These are phyloP conservation scores for Hypomontagnella monticulosa DNA, from an alignment of 495 filamentous ascomycete genomes.

Conservation along the genomic window DNA sequence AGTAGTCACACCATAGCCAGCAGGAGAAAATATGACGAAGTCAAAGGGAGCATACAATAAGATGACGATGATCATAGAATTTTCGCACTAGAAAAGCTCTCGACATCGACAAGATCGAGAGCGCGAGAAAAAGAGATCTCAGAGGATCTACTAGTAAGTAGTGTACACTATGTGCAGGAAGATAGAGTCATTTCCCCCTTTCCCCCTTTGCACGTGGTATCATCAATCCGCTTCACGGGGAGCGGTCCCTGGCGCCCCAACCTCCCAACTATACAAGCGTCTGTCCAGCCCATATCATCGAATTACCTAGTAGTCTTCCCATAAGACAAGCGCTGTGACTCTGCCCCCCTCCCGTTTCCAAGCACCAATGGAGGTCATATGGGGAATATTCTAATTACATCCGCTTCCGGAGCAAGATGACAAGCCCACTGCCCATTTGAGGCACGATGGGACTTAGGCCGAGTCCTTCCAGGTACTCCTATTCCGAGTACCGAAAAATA, in stretches of 20 bases:
- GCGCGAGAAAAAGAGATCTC: constrained; percentile 12
- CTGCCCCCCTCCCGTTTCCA: neutral
- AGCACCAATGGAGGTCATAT: constrained; percentile 8
- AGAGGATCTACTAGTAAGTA: constrained; percentile 22
- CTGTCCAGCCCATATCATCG: constrained; percentile 8
- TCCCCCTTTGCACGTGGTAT: constrained; percentile 23
- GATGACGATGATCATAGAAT: constrained; percentile 5
- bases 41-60: neutral
- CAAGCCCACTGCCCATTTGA: constrained; percentile 18
- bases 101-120: constrained; percentile 9
- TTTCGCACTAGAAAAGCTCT: constrained; percentile 14
- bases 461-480: constrained; percentile 3
- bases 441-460: constrained; percentile 12
- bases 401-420: constrained; percentile 36
- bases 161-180: constrained; percentile 13
- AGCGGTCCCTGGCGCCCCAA: neutral
- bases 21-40: neutral
- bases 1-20: constrained; percentile 1
- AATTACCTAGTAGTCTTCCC: constrained; percentile 10
- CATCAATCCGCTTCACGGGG: constrained; percentile 26
- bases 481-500: neutral
- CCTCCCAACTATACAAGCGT: constrained; percentile 1
- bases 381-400: constrained; percentile 20
- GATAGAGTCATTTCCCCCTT: constrained; percentile 6
- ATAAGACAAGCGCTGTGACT: neutral